A percentile compares a stretch with the other conserved stretches of the same genome.
Conservation (phyloP, 495 filamentous ascomycete species). For the Parachaetomium inaequale region DNA sequence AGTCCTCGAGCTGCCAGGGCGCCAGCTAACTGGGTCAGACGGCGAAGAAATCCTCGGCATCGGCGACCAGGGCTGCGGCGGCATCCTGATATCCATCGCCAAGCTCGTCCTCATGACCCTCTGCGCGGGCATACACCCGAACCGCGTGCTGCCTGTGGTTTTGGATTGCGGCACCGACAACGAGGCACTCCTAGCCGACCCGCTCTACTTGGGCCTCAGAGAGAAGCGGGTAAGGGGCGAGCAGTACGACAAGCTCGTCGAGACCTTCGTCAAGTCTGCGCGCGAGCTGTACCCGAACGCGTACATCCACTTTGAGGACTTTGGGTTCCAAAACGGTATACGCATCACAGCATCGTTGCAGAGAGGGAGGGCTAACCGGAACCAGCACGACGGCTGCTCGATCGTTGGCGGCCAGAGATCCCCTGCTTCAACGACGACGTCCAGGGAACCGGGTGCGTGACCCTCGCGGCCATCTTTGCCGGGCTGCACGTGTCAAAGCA, state of each 20-base stretch:
- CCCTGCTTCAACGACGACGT: slow-evolving; percentile 92
- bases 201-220: slow-evolving; percentile 74
- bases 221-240: slow-evolving; percentile 62
- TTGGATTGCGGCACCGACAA: slow-evolving; percentile 90
- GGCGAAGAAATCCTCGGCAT: slow-evolving; percentile 75
- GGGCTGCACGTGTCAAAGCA: slow-evolving; percentile 65
- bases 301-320: slow-evolving; percentile 78
- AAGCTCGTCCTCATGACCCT: slow-evolving; percentile 79
- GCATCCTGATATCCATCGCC: slow-evolving; percentile 78
- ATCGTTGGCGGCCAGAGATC: slow-evolving; percentile 65
- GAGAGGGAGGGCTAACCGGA: background rate
- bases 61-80: slow-evolving; percentile 87
- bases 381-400: slow-evolving; percentile 61
- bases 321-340: slow-evolving; percentile 53
- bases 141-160: slow-evolving; percentile 73
- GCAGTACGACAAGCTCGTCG: slow-evolving; percentile 76
- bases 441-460: slow-evolving; percentile 86
- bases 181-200: slow-evolving; percentile 68
- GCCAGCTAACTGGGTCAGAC: slow-evolving; percentile 21
- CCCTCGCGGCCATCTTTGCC: slow-evolving; percentile 74
- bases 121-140: slow-evolving; percentile 81
- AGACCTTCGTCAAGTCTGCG: slow-evolving; percentile 64
- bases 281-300: slow-evolving; percentile 71
- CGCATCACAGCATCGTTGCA: background rate
- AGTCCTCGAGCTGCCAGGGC: no score